These are phyloP conservation scores for Geotrichum macrosporum DNA, from an alignment of 1,139 yeast species.

Conservation along the genomic window DNA sequence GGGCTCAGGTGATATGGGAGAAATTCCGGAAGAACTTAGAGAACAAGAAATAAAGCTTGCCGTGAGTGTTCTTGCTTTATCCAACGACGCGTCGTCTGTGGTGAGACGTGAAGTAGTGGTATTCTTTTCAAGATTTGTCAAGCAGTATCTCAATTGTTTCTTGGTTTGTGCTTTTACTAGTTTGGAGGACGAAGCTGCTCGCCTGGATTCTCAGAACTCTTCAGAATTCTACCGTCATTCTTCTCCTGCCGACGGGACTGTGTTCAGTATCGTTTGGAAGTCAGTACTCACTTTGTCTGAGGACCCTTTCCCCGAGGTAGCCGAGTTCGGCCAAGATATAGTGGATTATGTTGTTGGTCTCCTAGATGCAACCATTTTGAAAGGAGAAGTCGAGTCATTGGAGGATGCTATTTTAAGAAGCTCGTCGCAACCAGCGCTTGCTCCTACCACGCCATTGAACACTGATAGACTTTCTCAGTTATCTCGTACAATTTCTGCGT, in stretches of 20 bases:
- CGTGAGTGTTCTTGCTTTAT: constrained; percentile 44
- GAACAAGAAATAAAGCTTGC: constrained; percentile 45
- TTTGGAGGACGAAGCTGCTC: constrained; percentile 71
- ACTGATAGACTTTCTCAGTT: constrained; percentile 16
- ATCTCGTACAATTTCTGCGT: constrained; percentile 12
- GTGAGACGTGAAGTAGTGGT: constrained; percentile 82
- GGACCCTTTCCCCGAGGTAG: constrained; percentile 86
- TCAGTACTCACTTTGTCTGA: constrained; percentile 73
- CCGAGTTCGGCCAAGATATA: constrained; percentile 64
- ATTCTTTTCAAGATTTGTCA: constrained; percentile 69
- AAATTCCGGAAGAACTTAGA: constrained; percentile 36
- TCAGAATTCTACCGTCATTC: constrained; percentile 49
- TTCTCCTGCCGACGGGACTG: constrained; percentile 48
- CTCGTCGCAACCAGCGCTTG: neutral
- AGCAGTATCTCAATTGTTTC: constrained; percentile 67
- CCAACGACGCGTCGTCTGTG: constrained; percentile 85
- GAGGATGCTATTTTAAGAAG: constrained; percentile 20
- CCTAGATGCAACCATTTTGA: constrained; percentile 59
- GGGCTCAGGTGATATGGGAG: constrained; percentile 41
- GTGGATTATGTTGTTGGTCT: constrained; percentile 70
- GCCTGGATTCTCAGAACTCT: constrained; percentile 47
- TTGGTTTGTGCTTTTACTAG: constrained; percentile 85
- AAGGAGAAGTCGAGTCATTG: constrained; percentile 25
- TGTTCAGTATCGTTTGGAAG: constrained; percentile 87
- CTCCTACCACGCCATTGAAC: constrained; percentile 1